Evolutionary conservation across 2,329 filamentous ascomycete genomes (phyloP), one percentile per base, ranked within the genome.

Genomic region (Apiospora marii): DNA sequence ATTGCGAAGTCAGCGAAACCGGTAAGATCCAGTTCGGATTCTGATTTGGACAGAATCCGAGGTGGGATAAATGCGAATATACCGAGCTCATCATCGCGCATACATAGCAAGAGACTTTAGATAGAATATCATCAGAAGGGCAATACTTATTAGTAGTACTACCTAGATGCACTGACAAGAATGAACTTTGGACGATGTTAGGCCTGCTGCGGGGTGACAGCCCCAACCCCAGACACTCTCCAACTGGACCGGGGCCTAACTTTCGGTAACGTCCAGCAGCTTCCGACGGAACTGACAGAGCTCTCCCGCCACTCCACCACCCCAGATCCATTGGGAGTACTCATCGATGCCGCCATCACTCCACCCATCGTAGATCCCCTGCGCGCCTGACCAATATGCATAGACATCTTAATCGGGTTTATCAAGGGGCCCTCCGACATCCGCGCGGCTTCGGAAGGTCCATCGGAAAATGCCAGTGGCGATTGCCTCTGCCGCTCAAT

Each of bases 271-370:
- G 22, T 3, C 22, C 19, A 64, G 22, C 34, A 41, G 58, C 58
- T 64, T 64, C 58, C 58, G 58, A 41, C 58, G 58, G 58, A 64
- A 41, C 19, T 37, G 30, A 41, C n/a, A 41, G 30, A 58, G 14
- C 22, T 22, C 10, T 64, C 30, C 30, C 58, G 58, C 3, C 8
- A 64, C 16, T 22, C 58, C 58, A 64, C 30, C 41, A 64, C 58
- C 58, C 58, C 58, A 64, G 58, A 41, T n/a, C 19, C 58, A n/a
- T 13, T 37, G 19, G 10, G 53, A 27, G 27, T 3, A 5, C 16
- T 16, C 7, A 2, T 3, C 27, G 53, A 58, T 34, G 27, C 27
- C 27, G 53, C 53, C 30, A 58, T 58, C 51, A 5, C 51, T 34
- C 51, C 27, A 58, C 51, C 16, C 24, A 58, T 34, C 27, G 13